phyloP scores from a whole-genome alignment of 805 yeast species.

The Hemisphaericaspora nanyangensis region DNA sequence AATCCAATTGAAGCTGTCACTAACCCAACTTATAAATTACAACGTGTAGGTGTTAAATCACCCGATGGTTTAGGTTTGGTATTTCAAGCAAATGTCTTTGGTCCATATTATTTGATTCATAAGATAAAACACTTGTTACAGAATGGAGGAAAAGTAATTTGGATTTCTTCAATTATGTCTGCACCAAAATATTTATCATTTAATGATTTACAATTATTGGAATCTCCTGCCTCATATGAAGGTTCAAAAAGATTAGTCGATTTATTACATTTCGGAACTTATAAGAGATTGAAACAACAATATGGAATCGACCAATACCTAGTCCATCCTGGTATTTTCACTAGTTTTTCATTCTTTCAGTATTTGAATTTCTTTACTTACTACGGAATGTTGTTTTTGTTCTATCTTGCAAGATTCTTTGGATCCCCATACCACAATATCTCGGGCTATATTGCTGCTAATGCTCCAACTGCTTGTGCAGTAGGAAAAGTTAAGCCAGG shows the following conservation, averaged over 20 bases:
- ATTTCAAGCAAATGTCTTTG: constrained; percentile 95
- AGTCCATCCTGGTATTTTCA: constrained; percentile 92
- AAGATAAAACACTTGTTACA: constrained; percentile 53
- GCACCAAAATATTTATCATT: constrained; percentile 68
- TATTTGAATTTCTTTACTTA: constrained; percentile 75
- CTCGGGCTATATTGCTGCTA: constrained; percentile 84
- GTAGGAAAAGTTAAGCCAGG: constrained; percentile 42
- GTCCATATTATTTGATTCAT: constrained; percentile 83
- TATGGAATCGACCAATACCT: constrained; percentile 68
- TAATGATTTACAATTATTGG: constrained; percentile 68
- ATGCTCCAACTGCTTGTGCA: constrained; percentile 64
- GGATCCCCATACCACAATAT: constrained; percentile 92
- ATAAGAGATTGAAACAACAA: constrained; percentile 41
- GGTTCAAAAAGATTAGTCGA: constrained; percentile 89
- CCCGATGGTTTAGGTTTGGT: constrained; percentile 80
- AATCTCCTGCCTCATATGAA: constrained; percentile 72
- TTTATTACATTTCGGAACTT: constrained; percentile 72
- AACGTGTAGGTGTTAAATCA: constrained; percentile 71
- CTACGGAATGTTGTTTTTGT: constrained; percentile 80
- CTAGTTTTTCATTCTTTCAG: constrained; percentile 73
- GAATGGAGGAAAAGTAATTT: constrained; percentile 63
- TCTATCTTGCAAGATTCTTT: constrained; percentile 72
- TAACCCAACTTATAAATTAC: constrained; percentile 80
- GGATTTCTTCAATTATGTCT: constrained; percentile 87
- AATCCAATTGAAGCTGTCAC: constrained; percentile 84